Percentiles rank a stretch among this genome's conserved stretches.
phyloP scores from a whole-genome alignment of 2,329 filamentous ascomycete species.

The Ophiostoma sp. region DNA sequence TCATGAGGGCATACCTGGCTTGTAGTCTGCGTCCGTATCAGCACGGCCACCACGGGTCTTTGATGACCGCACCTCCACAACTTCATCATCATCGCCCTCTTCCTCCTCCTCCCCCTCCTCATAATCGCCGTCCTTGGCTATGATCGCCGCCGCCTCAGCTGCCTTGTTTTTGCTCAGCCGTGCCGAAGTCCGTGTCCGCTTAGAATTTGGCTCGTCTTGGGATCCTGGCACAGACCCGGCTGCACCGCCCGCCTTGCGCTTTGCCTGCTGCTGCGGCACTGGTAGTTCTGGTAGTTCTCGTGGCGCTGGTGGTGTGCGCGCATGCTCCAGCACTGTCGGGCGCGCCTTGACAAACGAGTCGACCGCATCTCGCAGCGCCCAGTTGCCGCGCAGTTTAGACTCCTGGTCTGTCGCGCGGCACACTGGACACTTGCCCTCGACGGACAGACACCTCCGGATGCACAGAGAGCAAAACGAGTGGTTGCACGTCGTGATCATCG shows the following conservation, averaged over 20 bases:
- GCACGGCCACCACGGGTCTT: slow-evolving; percentile 32
- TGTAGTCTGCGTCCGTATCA: slow-evolving; percentile 29
- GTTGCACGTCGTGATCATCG: slow-evolving; percentile 89
- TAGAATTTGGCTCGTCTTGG: slow-evolving; percentile 36
- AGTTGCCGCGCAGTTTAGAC: slow-evolving; percentile 77
- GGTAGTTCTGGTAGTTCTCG: neutral
- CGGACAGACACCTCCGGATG: slow-evolving; percentile 77
- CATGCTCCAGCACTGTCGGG: slow-evolving; percentile 57
- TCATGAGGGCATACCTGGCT: slow-evolving; percentile 30
- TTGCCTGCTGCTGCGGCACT: slow-evolving; percentile 34
- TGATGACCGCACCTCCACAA: slow-evolving; percentile 25
- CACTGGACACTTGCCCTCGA: slow-evolving; percentile 80
- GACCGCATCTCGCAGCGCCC: slow-evolving; percentile 77
- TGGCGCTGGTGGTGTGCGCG: slow-evolving; percentile 37
- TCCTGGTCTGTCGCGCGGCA: slow-evolving; percentile 78
- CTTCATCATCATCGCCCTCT: slow-evolving; percentile 15
- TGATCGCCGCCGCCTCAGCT: slow-evolving; percentile 37
- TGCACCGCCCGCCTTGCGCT: slow-evolving; percentile 46
- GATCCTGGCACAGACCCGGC: slow-evolving; percentile 24
- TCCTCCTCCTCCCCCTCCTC: neutral
- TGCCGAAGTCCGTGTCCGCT: slow-evolving; percentile 50
- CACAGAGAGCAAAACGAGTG: slow-evolving; percentile 97
- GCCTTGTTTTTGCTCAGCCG: slow-evolving; percentile 43
- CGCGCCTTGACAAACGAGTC: slow-evolving; percentile 68
- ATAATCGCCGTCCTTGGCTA: slow-evolving; percentile 32